phyloP scores from a whole-genome alignment of 768 basidiomycete genomes.

The Punctularia strigosozonata region DNA sequence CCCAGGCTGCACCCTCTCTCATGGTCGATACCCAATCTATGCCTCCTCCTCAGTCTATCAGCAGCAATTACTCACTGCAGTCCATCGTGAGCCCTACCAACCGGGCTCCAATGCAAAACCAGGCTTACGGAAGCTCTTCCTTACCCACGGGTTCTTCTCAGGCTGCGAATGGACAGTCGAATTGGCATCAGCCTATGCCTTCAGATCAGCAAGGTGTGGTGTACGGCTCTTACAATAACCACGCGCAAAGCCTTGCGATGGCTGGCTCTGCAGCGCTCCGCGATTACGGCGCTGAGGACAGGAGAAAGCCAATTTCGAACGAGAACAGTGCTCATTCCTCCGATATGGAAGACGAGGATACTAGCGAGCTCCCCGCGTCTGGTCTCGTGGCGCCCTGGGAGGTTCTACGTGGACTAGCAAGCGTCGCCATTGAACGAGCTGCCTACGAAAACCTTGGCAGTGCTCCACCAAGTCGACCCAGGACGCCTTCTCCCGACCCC shows the following conservation, averaged over 20 bases:
- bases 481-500: conserved; percentile 59
- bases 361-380: conserved; percentile 66
- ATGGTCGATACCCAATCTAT: conserved; percentile 17
- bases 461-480: conserved; percentile 63
- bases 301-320: conserved; percentile 49
- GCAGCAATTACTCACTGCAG: no score
- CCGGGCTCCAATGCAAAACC: no score
- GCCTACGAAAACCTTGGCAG: conserved; percentile 40
- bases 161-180: no score
- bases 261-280: conserved; percentile 9
- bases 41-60: no score
- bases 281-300: conserved; percentile 41
- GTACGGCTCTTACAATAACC: no score
- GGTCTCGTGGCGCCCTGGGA: conserved; percentile 84
- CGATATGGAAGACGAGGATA: conserved; percentile 75
- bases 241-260: no score
- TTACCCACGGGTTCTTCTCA: no score
- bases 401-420: conserved; percentile 69
- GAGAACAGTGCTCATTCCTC: conserved; percentile 74
- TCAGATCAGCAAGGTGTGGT: no score
- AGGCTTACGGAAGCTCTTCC: no score
- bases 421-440: conserved; percentile 70
- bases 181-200: no score
- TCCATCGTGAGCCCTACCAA: no score
- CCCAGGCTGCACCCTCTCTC: background rate